Base-by-base conservation (phyloP, 805 yeast species). In the Jamesozyma rosinii region DNA sequence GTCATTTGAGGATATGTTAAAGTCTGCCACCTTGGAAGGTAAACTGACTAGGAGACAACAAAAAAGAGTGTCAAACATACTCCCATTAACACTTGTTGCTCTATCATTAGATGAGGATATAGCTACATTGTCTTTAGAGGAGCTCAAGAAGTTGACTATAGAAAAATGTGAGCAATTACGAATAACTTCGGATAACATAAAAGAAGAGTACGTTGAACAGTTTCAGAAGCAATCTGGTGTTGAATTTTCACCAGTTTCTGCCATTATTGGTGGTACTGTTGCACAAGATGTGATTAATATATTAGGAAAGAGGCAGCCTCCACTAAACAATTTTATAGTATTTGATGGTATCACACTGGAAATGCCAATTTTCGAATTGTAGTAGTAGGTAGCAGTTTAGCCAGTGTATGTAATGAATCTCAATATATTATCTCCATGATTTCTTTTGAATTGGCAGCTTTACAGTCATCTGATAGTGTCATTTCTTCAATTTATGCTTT, bases 241-340 rank as follows among this genome's bases (percentile, higher is more conserved):
- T 2, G 94, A 88, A 55, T 76, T 83, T 50, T 74, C 87, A 10
- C 95, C 97, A 1, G 80, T 81, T 0, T 78, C 92, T 4, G 94
- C 97, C 0, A 75, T 92, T 1, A 52, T 90, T 5, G 98, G 97
- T 5, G 98, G 97, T 1, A 73, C 86, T 1, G 63, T 90, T 20
- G 83, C 95, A 2, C 98, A 92, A 63, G 96, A 89, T 59, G 81
- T 87, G 13, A 83, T 92, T 37, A 92, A 92, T 64, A 77, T 73
- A 43, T 63, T 90, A 41, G 82, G 92, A 35, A 75, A 76, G 51
- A 77, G 80, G 51, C 88, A 85, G 52, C 71, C 79, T 35, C 95
- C 97, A 2, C 70, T 89, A 32, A 89, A 87, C 58, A 92, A 92
- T 58, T 70, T 85, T 41, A 70, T 84, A 49, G 65, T 90, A 1